A percentile compares a stretch with the other conserved stretches of the same genome.
phyloP scores from a whole-genome alignment of 108 stramenopile genomes.

The Nitzschia sp. region DNA sequence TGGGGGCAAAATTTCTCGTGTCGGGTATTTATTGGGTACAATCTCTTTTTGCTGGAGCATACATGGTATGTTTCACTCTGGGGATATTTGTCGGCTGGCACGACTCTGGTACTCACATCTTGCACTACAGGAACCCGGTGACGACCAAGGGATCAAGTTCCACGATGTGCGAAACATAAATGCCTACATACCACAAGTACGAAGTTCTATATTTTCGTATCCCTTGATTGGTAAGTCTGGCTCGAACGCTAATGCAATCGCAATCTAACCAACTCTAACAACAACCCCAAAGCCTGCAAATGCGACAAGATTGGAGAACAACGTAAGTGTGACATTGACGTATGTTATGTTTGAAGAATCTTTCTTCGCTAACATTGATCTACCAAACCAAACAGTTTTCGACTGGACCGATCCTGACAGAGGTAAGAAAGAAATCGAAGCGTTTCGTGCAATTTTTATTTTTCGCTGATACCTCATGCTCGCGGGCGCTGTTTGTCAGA shows the following conservation, averaged over 20 bases:
- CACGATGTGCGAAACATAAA: conserved; percentile 50
- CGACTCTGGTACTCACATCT: too few species aligned
- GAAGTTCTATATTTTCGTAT: conserved; percentile 62
- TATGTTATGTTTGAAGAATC: background rate
- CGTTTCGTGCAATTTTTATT: too few species aligned
- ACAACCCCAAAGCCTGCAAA: too few species aligned
- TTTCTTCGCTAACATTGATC: too few species aligned
- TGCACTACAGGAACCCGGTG: conserved; percentile 11
- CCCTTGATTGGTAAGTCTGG: conserved; percentile 81
- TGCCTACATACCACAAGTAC: conserved; percentile 77
- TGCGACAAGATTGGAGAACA: conserved; percentile 61
- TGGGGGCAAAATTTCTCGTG: conserved; percentile 31
- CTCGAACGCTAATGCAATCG: too few species aligned
- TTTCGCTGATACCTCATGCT: too few species aligned
- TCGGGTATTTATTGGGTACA: conserved; percentile 42
- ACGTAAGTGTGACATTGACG: background rate
- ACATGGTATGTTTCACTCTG: conserved; percentile 11
- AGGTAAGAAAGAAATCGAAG: too few species aligned
- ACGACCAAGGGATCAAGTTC: conserved; percentile 63
- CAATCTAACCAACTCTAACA: too few species aligned
- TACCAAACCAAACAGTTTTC: too few species aligned
- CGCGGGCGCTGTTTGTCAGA: too few species aligned
- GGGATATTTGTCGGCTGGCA: too few species aligned
- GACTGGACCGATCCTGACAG: conserved; percentile 63
- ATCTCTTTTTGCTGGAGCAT: conserved; percentile 9